These are phyloP conservation scores for Paramecium sonneborni DNA, from an alignment of 73 alveolate species.

Conservation along the genomic window DNA sequence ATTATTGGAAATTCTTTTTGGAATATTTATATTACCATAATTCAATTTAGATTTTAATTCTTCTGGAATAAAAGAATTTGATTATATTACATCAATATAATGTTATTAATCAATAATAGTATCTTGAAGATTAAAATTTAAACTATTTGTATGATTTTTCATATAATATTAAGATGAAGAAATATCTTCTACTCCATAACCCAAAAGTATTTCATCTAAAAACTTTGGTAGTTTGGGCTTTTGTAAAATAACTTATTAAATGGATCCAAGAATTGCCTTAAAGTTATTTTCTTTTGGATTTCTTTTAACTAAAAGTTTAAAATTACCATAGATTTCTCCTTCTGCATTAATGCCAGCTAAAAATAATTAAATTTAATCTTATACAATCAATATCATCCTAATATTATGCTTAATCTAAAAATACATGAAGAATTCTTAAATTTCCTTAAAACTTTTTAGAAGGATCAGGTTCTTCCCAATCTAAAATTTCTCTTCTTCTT, in stretches of 20 bases:
- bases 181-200: constrained; percentile 43
- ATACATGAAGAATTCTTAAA: constrained; percentile 25
- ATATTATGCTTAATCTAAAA: constrained; percentile 21
- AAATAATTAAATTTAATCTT: neutral
- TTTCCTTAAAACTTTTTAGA: constrained; percentile 15
- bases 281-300: constrained; percentile 56
- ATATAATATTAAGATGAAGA: neutral
- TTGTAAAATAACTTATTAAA: neutral
- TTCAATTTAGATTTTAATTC: neutral
- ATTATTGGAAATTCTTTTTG: constrained; percentile 61
- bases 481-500: constrained; percentile 46
- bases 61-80: neutral
- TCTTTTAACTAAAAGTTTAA: neutral
- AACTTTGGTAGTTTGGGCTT: neutral
- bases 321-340: constrained; percentile 53
- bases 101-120: constrained; percentile 23
- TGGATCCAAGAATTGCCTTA: constrained; percentile 2
- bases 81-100: neutral
- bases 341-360: constrained; percentile 44
- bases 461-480: constrained; percentile 47
- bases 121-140: neutral
- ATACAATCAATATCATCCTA: constrained; percentile 17
- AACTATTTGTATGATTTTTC: neutral
- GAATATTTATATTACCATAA: neutral
- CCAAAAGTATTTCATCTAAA: constrained; percentile 19